A percentile compares a stretch with the other conserved stretches of the same genome.
Conservation (phyloP, 1,139 yeast species). For the Yamadazyma buinensis region DNA sequence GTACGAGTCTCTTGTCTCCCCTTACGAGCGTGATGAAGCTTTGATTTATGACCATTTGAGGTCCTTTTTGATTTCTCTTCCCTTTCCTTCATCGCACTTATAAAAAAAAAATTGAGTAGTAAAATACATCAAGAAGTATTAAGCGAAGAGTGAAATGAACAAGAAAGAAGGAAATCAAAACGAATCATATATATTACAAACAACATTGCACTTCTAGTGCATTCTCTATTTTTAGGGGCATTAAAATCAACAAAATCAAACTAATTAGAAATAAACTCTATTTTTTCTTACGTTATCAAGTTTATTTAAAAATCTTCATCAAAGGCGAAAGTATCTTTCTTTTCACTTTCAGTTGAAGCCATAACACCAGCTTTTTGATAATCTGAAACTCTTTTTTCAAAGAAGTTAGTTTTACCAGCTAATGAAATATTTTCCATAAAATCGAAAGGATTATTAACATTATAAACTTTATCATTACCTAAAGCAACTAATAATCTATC, state of each 20-base stretch:
- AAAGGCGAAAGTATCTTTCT: conserved; percentile 36
- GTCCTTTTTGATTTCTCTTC: conserved; percentile 34
- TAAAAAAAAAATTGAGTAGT: too few species aligned
- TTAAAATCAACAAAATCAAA: too few species aligned
- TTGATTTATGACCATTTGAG: conserved; percentile 57
- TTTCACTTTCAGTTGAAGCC: conserved; percentile 41
- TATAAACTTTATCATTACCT: conserved; percentile 86
- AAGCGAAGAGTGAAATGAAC: too few species aligned
- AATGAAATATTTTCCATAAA: conserved; percentile 97
- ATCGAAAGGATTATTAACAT: conserved; percentile 91
- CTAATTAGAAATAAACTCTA: too few species aligned
- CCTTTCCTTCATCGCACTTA: conserved; percentile 56
- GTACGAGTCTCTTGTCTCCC: conserved; percentile 41
- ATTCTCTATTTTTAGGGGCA: not conserved
- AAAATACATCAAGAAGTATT: too few species aligned
- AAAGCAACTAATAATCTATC: conserved; percentile 87
- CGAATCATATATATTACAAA: conserved; percentile 3
- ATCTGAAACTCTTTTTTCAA: conserved; percentile 98
- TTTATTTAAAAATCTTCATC: conserved; percentile 48
- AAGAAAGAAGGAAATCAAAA: conserved; percentile 21
- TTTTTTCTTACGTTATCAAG: too few species aligned
- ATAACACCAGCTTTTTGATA: conserved; percentile 99
- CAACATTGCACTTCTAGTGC: not conserved
- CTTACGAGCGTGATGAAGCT: conserved; percentile 47
- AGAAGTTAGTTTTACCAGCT: conserved; percentile 98